A percentile compares a stretch with the other conserved stretches of the same genome.
Conservation (phyloP, 352 stramenopile genomes). For the Globisporangium uncinulatum region DNA sequence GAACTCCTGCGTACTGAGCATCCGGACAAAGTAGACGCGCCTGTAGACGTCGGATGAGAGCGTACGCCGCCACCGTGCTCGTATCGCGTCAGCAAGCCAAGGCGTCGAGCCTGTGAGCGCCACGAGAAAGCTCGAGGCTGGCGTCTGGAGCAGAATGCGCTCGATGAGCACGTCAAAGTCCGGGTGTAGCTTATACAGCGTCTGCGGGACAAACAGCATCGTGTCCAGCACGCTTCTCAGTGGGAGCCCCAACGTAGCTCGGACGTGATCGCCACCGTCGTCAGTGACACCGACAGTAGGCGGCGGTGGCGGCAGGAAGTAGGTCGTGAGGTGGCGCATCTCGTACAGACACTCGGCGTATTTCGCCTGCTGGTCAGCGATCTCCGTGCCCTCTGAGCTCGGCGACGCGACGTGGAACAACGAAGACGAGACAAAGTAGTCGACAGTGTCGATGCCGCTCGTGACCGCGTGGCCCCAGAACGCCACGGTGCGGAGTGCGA, state of each 20-base stretch:
- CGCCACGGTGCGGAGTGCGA: constrained; percentile 34
- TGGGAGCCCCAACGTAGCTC: constrained; percentile 14
- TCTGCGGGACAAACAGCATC: constrained; percentile 59
- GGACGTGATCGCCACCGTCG: constrained; percentile 3
- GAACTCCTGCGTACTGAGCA: constrained; percentile 33
- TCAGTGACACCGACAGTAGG: not conserved
- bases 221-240: constrained; percentile 4
- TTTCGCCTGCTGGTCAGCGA: constrained; percentile 7
- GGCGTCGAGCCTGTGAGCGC: constrained; percentile 23
- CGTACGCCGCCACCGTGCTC: constrained; percentile 19
- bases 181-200: constrained; percentile 66
- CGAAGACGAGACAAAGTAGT: constrained; percentile 59
- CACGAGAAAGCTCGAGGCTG: constrained; percentile 27
- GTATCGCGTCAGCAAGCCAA: constrained; percentile 24
- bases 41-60: constrained; percentile 16
- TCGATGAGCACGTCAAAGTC: constrained; percentile 52
- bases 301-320: constrained; percentile 22
- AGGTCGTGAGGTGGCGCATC: constrained; percentile 49
- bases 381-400: not conserved
- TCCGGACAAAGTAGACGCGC: constrained; percentile 40
- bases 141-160: constrained; percentile 20
- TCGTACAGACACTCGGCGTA: constrained; percentile 54
- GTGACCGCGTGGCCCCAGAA: constrained; percentile 69
- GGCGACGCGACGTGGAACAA: constrained; percentile 24
- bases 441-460: constrained; percentile 39